These are phyloP conservation scores for Populus tomentosa DNA, from an alignment of 441 rosid species.

Conservation along the genomic window DNA sequence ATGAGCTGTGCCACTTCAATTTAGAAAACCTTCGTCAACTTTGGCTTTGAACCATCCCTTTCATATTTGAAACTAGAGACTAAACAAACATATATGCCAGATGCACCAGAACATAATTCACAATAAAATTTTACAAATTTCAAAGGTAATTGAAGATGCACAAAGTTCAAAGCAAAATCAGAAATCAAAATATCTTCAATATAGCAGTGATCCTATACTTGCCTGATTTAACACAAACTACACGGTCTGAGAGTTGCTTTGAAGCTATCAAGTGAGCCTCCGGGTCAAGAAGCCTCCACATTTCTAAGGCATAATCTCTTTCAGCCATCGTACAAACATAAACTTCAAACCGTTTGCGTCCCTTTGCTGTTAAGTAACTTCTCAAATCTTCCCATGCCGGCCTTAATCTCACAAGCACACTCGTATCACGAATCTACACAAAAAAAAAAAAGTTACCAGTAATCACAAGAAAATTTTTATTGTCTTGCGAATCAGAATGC, in stretches of 20 bases:
- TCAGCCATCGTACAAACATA: conserved; percentile 42
- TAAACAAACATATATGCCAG: background rate
- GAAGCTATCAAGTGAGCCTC: conserved; percentile 71
- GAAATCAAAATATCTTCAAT: background rate
- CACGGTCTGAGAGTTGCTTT: conserved; percentile 72
- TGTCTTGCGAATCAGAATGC: background rate
- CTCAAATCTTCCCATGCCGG: conserved; percentile 97
- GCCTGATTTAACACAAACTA: conserved; percentile 95
- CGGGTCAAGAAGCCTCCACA: conserved; percentile 37
- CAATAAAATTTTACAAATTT: background rate
- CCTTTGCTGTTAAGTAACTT: conserved; percentile 82
- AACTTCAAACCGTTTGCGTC: conserved; percentile 89
- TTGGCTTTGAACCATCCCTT: background rate
- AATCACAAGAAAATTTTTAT: background rate
- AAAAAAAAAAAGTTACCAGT: conserved; percentile 2
- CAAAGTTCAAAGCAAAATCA: conserved; percentile 3
- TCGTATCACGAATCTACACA: conserved; percentile 41
- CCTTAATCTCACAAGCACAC: conserved; percentile 60
- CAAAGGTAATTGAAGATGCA: background rate
- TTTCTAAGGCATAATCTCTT: conserved; percentile 77
- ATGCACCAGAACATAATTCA: background rate
- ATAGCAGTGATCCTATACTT: conserved; percentile 17
- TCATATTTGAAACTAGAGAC: background rate
- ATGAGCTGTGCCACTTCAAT: background rate
- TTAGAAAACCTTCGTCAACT: background rate